Evolutionary conservation across 192 early-diverging fungal species (phyloP).

Genomic region (Umbelopsis ramanniana): DNA sequence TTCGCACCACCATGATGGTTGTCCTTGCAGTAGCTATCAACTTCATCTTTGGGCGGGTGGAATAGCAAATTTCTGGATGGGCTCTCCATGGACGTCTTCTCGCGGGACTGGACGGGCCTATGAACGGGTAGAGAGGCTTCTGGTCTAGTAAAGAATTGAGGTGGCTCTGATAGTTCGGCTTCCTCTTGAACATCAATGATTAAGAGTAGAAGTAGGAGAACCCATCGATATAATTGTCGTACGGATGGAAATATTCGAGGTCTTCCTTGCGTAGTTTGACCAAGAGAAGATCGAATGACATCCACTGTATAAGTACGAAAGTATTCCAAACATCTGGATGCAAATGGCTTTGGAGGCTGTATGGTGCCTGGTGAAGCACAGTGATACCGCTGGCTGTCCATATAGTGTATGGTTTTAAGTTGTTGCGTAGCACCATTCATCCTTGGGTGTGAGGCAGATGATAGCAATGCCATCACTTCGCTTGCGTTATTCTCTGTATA

Average conservation of each 20-base stretch:
- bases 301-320: conserved; percentile 8
- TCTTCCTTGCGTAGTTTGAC: neutral
- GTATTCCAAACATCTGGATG: conserved; percentile 13
- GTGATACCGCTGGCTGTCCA: neutral
- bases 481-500: neutral
- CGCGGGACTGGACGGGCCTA: neutral
- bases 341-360: neutral
- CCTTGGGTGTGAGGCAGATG: neutral
- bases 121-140: neutral
- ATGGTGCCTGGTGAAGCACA: neutral
- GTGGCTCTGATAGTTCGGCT: neutral
- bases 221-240: conserved; percentile 11
- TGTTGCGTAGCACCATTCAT: neutral
- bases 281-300: conserved; percentile 1
- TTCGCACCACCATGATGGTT: neutral
- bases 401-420: neutral
- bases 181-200: conserved; percentile 3
- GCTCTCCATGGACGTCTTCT: neutral
- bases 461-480: neutral
- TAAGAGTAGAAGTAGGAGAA: neutral
- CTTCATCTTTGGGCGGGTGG: neutral
- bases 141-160: neutral
- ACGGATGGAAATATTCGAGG: neutral
- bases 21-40: neutral
- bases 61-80: neutral